phyloP scores from a whole-genome alignment of 768 basidiomycete genomes.

The Hypholoma fasciculare region DNA sequence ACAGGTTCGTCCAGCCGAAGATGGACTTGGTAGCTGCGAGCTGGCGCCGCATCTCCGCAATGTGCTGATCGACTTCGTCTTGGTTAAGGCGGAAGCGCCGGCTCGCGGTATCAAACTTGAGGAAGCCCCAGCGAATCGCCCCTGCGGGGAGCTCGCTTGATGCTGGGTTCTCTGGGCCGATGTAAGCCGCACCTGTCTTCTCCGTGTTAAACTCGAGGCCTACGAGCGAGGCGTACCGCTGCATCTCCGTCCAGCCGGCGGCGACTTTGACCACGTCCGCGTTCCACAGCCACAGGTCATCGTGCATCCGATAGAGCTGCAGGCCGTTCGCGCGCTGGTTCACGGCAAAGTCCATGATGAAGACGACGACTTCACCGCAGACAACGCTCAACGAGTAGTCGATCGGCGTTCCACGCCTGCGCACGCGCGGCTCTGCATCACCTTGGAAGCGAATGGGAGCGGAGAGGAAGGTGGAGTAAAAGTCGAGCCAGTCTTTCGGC shows the following conservation, averaged over 20 bases:
- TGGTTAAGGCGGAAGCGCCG: constrained; percentile 38
- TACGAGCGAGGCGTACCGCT: constrained; percentile 36
- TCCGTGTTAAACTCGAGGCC: constrained; percentile 40
- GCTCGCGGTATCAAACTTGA: constrained; percentile 31
- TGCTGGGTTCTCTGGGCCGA: constrained; percentile 19
- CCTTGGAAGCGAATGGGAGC: constrained; percentile 34
- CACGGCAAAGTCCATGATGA: constrained; percentile 49
- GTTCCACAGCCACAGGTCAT: constrained; percentile 47
- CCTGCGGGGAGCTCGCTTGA: constrained; percentile 28
- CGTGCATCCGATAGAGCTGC: constrained; percentile 44
- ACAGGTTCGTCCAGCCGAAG: constrained; percentile 37
- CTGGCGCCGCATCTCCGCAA: constrained; percentile 37
- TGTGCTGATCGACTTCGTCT: constrained; percentile 33
- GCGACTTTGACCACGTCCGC: constrained; percentile 30
- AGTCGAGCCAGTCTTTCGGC: constrained; percentile 32
- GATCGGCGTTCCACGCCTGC: constrained; percentile 44
- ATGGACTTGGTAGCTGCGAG: constrained; percentile 34
- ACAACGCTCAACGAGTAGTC: constrained; percentile 39
- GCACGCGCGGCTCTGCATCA: constrained; percentile 28
- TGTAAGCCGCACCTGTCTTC: constrained; percentile 42
- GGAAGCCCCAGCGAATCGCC: constrained; percentile 40
- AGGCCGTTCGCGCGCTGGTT: constrained; percentile 42
- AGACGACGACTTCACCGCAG: constrained; percentile 42
- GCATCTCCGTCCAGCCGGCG: constrained; percentile 41
- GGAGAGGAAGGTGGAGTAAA: constrained; percentile 34